Evolutionary conservation across 2,329 filamentous ascomycete genomes (phyloP).

Genomic region (Scorias spongiosa): DNA sequence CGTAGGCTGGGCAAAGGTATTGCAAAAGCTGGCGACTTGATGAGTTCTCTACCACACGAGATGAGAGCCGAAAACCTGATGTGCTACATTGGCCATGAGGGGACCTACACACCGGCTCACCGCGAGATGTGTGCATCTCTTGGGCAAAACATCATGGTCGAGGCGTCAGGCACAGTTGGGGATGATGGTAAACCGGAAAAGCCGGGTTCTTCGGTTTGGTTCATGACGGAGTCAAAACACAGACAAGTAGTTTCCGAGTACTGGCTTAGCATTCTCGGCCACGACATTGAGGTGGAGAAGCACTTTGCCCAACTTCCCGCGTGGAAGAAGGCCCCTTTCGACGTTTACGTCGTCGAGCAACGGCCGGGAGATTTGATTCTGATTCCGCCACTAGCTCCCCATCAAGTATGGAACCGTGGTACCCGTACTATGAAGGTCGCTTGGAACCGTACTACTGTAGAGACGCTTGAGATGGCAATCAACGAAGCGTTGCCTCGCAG

Average conservation of each 20-base stretch:
- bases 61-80: conserved; percentile 95
- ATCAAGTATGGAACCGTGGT: conserved; percentile 96
- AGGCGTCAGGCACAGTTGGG: conserved; percentile 52
- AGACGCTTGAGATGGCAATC: conserved; percentile 76
- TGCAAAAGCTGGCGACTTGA: conserved; percentile 72
- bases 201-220: conserved; percentile 87
- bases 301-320: conserved; percentile 93
- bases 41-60: conserved; percentile 73
- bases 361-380: conserved; percentile 82
- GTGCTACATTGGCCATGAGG: conserved; percentile 97
- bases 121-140: conserved; percentile 95
- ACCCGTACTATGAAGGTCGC: conserved; percentile 94
- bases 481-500: conserved; percentile 79
- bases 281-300: conserved; percentile 92
- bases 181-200: conserved; percentile 56
- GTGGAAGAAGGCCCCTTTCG: conserved; percentile 89
- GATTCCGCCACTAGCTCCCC: conserved; percentile 80
- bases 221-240: conserved; percentile 95
- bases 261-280: conserved; percentile 80
- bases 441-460: conserved; percentile 89
- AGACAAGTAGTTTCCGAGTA: conserved; percentile 83
- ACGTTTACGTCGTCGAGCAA: conserved; percentile 85
- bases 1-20: conserved; percentile 41
- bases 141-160: conserved; percentile 97
- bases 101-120: conserved; percentile 89